Percentiles rank a stretch among this genome's conserved stretches.
phyloP scores from a whole-genome alignment of 164 flowering plant genomes.

The Cinnamomum micranthum region DNA sequence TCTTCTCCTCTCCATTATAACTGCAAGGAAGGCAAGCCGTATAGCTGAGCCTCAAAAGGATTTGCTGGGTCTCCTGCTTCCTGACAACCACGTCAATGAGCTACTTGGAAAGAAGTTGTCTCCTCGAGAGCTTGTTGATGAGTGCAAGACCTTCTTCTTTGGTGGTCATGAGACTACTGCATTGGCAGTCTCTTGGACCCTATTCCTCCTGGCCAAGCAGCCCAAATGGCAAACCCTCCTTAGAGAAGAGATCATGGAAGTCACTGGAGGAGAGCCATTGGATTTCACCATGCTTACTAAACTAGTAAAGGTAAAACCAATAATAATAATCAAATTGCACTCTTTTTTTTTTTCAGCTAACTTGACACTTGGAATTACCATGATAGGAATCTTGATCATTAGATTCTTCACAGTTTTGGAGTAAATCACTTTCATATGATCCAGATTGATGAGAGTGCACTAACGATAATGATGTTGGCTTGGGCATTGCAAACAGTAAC shows the following conservation, averaged over 20 bases:
- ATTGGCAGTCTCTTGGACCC: slow-evolving; percentile 41
- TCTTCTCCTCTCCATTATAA: slow-evolving; percentile 50
- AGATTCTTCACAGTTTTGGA: no score
- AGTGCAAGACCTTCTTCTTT: slow-evolving; percentile 95
- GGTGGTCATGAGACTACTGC: slow-evolving; percentile 90
- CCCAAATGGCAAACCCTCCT: slow-evolving; percentile 2
- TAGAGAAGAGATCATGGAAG: slow-evolving; percentile 7
- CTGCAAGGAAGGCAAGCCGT: slow-evolving; percentile 19
- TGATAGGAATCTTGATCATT: background rate
- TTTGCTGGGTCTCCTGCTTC: slow-evolving; percentile 54
- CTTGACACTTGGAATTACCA: background rate
- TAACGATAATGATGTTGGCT: no score
- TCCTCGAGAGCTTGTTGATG: slow-evolving; percentile 62
- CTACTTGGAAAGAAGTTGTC: slow-evolving; percentile 30
- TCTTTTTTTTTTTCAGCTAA: no score
- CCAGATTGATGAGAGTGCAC: no score
- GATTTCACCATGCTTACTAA: slow-evolving; percentile 35
- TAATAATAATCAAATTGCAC: background rate
- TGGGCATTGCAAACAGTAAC: no score
- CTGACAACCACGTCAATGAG: slow-evolving; percentile 23
- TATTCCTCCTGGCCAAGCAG: slow-evolving; percentile 3
- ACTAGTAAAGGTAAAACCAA: slow-evolving; percentile 62
- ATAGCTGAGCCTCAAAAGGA: slow-evolving; percentile 25
- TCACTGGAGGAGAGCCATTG: slow-evolving; percentile 3
- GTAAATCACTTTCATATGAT: no score